Conservation (phyloP, 192 early-diverging fungal species). For the Neocallimastix lanati region DNA sequence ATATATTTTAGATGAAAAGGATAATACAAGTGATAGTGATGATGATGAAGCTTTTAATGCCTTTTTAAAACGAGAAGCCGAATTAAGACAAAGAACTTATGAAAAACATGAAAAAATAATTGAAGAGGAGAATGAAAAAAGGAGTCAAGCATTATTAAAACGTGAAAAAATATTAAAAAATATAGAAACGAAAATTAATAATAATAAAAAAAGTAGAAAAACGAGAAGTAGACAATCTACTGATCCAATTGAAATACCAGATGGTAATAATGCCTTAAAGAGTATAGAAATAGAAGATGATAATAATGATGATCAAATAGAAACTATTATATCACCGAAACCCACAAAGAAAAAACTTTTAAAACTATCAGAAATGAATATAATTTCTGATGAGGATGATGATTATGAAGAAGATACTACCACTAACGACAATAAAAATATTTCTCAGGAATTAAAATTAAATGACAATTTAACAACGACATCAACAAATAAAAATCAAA, state of each 20-base stretch:
- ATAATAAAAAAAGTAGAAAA: not conserved
- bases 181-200: not conserved
- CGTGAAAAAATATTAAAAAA: not conserved
- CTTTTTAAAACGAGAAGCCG: not conserved
- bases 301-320: not conserved
- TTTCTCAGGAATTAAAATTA: too few relatives aligned
- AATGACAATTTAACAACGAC: too few relatives aligned
- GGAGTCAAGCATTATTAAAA: not conserved
- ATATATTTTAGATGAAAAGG: not conserved
- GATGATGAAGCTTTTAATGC: not conserved
- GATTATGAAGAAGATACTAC: not conserved
- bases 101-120: not conserved
- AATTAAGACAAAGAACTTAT: not conserved
- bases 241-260: not conserved
- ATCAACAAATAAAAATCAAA: not conserved
- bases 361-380: too few relatives aligned
- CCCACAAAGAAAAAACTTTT: too few relatives aligned
- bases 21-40: not conserved
- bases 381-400: not conserved
- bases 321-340: too few relatives aligned
- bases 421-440: too few relatives aligned
- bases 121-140: not conserved
- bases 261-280: not conserved
- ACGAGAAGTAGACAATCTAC: not conserved
- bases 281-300: too few relatives aligned